Evolutionary conservation across 495 filamentous ascomycete species (phyloP).

Genomic region (Haplographium delicatum): DNA sequence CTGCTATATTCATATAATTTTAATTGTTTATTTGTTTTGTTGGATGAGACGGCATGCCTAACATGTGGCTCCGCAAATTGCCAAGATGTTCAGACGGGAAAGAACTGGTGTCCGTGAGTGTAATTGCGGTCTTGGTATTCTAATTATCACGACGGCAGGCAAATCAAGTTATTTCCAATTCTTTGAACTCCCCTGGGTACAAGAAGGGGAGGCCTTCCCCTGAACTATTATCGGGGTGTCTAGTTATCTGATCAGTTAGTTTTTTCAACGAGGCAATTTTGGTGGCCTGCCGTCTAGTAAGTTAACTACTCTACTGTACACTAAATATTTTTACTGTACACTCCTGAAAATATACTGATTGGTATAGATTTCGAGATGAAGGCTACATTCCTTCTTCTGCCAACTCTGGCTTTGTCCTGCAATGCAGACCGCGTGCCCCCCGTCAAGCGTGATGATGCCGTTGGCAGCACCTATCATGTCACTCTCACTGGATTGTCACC

Average conservation of each 20-base stretch:
- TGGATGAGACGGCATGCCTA: conserved; percentile 1
- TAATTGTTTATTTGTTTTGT: conserved; percentile 13
- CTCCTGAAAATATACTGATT: not conserved
- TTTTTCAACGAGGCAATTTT: not conserved
- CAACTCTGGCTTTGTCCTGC: too few relatives aligned
- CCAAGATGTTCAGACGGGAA: not conserved
- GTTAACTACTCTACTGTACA: too few relatives aligned
- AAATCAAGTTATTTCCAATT: not conserved
- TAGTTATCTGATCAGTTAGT: not conserved
- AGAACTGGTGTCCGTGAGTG: not conserved
- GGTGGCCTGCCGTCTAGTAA: not conserved
- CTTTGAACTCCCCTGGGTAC: not conserved
- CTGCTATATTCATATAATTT: conserved; percentile 12
- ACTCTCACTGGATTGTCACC: too few relatives aligned
- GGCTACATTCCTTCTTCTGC: not conserved
- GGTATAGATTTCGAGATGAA: not conserved
- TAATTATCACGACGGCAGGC: not conserved
- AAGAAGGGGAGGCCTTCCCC: not conserved
- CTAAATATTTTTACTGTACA: not conserved
- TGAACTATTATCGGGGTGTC: not conserved
- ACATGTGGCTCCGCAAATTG: not conserved
- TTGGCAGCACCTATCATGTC: too few relatives aligned
- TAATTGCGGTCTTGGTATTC: too few relatives aligned
- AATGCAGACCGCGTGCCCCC: too few relatives aligned
- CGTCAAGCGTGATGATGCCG: too few relatives aligned